Evolutionary conservation across 495 filamentous ascomycete species (phyloP), one percentile per base, ranked within the genome.

Genomic region (Penicillium psychrofluorescens): DNA sequence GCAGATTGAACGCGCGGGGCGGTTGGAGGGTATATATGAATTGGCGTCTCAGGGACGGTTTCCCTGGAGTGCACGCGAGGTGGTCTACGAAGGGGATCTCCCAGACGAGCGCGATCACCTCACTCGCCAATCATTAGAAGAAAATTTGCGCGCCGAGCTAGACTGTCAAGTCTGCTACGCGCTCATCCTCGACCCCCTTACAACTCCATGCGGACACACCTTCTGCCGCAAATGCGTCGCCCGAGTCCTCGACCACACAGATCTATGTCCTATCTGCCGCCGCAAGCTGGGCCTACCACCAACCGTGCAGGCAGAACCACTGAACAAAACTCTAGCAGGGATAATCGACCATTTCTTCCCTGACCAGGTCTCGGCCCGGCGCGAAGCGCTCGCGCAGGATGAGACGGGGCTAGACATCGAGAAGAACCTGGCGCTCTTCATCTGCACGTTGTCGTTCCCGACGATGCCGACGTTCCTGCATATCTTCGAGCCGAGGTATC

Each of bases 401-500:
- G 67, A 71, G 41, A 42, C 62, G 34, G 51, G 63, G 8, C 64
- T 65, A 22, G 65, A 72, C 10, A 70, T 67, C 9, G 82, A 80
- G 11, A 72, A 77, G 28, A 76, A 81, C 28, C 73, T 82, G 10
- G 80, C 90, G 1, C 65, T 96, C 2, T 95, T 95, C 49, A 75
- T 94, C 37, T 90, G 85, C 62, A 85, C 88, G 4, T 64, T 91
- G 4, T 77, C 85, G 0, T 90, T 89, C 48, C 90, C 90, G 10
- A 71, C 71, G 0, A 88, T 90, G 79, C 88, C 86, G 1, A 88
- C 84, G 1, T 90, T 89, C 50, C 66, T 96, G 0, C 85, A 91
- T 56, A 76, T 96, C n/a, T 95, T 95, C 59, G 90, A 96, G 59
- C 86, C 88, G 15, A 78, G 87, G 9, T 95, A 95, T 60, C 80